These are phyloP conservation scores for Vanilla planifolia DNA, from an alignment of 106 monocot genomes.

Conservation along the genomic window DNA sequence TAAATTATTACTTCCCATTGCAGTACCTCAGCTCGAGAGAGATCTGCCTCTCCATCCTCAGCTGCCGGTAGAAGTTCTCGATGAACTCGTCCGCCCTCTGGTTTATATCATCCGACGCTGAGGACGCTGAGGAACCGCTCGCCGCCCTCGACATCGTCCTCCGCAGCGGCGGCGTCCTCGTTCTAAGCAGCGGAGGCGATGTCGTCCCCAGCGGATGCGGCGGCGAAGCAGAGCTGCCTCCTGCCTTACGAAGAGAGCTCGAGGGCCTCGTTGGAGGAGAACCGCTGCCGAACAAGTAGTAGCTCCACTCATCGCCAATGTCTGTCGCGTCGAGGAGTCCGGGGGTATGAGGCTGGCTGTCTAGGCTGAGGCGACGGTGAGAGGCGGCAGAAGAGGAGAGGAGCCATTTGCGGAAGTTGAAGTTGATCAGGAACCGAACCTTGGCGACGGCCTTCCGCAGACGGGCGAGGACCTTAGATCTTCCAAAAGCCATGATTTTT, in stretches of 20 bases:
- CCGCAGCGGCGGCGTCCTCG: neutral
- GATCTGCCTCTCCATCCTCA: slow-evolving; percentile 53
- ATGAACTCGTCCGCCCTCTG: slow-evolving; percentile 56
- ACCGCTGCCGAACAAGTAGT: neutral
- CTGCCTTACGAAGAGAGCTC: slow-evolving; percentile 12
- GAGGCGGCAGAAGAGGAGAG: neutral
- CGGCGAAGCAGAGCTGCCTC: slow-evolving; percentile 10
- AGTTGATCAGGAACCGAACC: slow-evolving; percentile 40
- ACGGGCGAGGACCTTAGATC: slow-evolving; percentile 4
- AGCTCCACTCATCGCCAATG: slow-evolving; percentile 1
- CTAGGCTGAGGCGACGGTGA: slow-evolving; percentile 6
- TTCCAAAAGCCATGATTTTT: slow-evolving; percentile 7
- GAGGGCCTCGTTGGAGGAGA: slow-evolving; percentile 6
- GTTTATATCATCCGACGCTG: slow-evolving; percentile 36
- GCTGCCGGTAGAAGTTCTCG: slow-evolving; percentile 38
- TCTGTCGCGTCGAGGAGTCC: slow-evolving; percentile 32
- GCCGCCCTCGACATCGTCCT: slow-evolving; percentile 10
- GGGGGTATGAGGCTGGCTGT: slow-evolving; percentile 17
- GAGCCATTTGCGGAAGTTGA: slow-evolving; percentile 44
- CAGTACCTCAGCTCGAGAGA: slow-evolving; percentile 52
- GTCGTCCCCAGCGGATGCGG: too few relatives aligned
- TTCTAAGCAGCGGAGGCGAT: neutral
- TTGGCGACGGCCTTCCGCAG: slow-evolving; percentile 40
- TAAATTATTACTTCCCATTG: slow-evolving; percentile 8
- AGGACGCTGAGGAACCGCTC: slow-evolving; percentile 2